Conservation (phyloP, 768 basidiomycete species). For the Podaxis mareebaensis region DNA sequence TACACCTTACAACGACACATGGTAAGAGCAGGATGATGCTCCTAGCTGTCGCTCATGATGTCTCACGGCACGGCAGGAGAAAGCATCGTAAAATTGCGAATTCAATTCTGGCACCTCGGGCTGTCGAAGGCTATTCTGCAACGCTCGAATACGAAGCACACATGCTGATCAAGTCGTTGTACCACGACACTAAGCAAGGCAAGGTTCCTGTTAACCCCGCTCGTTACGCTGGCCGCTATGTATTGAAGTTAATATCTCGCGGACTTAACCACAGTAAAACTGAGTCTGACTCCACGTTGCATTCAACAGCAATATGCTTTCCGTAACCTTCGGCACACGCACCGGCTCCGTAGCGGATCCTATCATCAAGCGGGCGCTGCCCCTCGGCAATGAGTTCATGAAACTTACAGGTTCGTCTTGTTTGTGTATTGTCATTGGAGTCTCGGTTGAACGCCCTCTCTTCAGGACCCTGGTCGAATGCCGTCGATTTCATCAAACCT, state of each 20-base stretch:
- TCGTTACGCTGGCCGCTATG: conserved; percentile 37
- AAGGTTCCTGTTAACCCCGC: conserved; percentile 38
- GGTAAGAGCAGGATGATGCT: conserved; percentile 22
- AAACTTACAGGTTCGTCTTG: no score
- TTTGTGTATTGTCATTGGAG: no score
- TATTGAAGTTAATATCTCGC: conserved; percentile 7
- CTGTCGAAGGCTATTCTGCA: background rate
- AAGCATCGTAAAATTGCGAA: background rate
- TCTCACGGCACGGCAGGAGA: background rate
- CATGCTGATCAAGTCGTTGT: conserved; percentile 16
- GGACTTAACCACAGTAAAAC: no score
- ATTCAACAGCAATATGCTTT: conserved; percentile 40
- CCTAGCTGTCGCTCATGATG: background rate
- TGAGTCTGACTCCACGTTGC: no score
- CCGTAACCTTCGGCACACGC: conserved; percentile 40
- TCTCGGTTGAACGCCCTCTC: background rate
- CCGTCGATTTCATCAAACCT: conserved; percentile 42
- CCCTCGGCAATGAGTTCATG: conserved; percentile 46
- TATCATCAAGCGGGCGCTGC: conserved; percentile 34
- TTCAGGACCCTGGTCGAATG: conserved; percentile 44
- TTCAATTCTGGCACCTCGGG: background rate
- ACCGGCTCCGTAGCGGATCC: conserved; percentile 37
- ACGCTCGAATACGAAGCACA: background rate
- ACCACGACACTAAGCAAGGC: conserved; percentile 32
- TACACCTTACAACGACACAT: conserved; percentile 31